Conservation (phyloP, 2,329 filamentous ascomycete species). For the Fusarium sp. region DNA sequence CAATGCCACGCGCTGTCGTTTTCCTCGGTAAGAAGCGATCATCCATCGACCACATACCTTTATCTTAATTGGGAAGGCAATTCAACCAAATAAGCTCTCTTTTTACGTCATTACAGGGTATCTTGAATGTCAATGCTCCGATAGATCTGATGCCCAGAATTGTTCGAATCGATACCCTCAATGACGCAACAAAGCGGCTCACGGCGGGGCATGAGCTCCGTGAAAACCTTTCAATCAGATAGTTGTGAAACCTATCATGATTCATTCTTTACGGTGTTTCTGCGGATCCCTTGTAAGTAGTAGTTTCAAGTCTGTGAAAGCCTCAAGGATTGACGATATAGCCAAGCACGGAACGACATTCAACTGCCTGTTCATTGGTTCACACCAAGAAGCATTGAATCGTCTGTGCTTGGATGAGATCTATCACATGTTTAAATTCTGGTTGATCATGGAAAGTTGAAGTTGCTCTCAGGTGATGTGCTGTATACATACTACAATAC, state of each 20-base stretch:
- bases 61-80: slow-evolving; percentile 10
- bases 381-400: no score
- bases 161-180: slow-evolving; percentile 11
- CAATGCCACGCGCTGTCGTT: slow-evolving; percentile 21
- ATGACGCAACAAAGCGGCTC: slow-evolving; percentile 16
- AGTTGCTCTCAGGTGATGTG: no score
- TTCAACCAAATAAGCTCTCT: slow-evolving; percentile 1
- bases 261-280: slow-evolving; percentile 2
- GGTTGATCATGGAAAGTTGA: no score
- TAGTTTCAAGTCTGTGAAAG: neutral
- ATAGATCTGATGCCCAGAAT: neutral
- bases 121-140: slow-evolving; percentile 13
- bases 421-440: no score
- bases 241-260: neutral
- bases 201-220: neutral
- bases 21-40: slow-evolving; percentile 22
- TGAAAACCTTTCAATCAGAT: neutral
- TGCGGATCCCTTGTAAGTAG: neutral
- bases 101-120: slow-evolving; percentile 32
- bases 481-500: no score
- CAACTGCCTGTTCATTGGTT: no score
- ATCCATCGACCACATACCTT: slow-evolving; percentile 24
- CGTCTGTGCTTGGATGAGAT: no score
- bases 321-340: neutral
- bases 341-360: neutral